These are phyloP conservation scores for Stentor roeselii DNA, from an alignment of 73 alveolate genomes.

Conservation along the genomic window DNA sequence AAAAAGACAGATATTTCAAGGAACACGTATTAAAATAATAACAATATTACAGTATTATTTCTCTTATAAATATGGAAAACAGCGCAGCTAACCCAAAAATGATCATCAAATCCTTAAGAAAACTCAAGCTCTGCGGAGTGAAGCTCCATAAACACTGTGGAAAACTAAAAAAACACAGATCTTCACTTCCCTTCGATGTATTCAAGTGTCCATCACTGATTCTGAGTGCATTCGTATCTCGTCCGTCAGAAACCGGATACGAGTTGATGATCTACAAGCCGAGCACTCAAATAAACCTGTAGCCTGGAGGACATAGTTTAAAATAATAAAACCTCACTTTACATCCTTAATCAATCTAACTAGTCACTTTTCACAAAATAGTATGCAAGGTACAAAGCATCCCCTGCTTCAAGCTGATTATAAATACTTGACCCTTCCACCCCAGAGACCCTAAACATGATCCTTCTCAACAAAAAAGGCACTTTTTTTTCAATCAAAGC, in stretches of 20 bases:
- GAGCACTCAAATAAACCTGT: no score
- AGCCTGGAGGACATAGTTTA: no score
- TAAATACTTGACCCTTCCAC: slow-evolving; percentile 43
- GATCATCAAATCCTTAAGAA: neutral
- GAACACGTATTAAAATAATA: no score
- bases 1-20: no score
- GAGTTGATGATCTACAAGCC: no score
- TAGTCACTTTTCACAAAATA: slow-evolving; percentile 10
- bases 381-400: slow-evolving; percentile 27
- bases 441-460: slow-evolving; percentile 37
- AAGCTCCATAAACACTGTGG: neutral
- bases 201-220: neutral
- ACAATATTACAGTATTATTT: no score
- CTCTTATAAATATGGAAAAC: neutral
- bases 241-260: no score
- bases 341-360: neutral
- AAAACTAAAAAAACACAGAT: neutral
- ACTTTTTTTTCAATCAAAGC: slow-evolving; percentile 27
- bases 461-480: slow-evolving; percentile 27
- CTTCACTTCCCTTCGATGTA: neutral
- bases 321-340: neutral
- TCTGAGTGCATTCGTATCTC: neutral
- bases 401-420: slow-evolving; percentile 40
- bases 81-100: neutral
- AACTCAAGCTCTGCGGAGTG: neutral